Evolutionary conservation across 805 yeast species (phyloP).

Genomic region (Suhomyces sp.): DNA sequence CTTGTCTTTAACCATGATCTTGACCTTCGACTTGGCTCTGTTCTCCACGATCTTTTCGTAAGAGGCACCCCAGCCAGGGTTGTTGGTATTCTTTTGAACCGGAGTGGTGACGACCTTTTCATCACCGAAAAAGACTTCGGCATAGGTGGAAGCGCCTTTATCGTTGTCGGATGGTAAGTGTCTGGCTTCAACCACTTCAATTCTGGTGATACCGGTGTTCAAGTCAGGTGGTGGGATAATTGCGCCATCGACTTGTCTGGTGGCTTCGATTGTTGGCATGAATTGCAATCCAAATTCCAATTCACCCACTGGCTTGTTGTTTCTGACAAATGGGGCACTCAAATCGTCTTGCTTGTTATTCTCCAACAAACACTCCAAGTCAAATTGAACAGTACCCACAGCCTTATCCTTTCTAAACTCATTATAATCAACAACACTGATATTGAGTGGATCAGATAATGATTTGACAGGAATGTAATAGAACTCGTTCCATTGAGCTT

Average conservation of each 20-base stretch:
- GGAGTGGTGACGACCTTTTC: conserved; percentile 58
- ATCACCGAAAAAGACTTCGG: conserved; percentile 67
- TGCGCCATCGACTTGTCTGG: conserved; percentile 74
- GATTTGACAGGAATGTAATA: conserved; percentile 66
- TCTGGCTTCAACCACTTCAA: conserved; percentile 66
- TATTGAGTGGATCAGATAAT: conserved; percentile 76
- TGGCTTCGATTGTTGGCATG: conserved; percentile 69
- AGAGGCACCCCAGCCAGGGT: conserved; percentile 63
- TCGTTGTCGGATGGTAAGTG: conserved; percentile 46
- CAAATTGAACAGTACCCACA: conserved; percentile 74
- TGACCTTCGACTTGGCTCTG: conserved; percentile 66
- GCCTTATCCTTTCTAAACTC: conserved; percentile 75
- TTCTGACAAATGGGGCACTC: conserved; percentile 63
- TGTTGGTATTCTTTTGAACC: conserved; percentile 55
- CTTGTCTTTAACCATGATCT: conserved; percentile 61
- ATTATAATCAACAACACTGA: conserved; percentile 73
- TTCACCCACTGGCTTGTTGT: conserved; percentile 80
- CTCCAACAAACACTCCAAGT: conserved; percentile 62
- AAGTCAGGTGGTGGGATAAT: conserved; percentile 83
- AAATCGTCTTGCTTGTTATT: conserved; percentile 49
- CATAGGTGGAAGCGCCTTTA: conserved; percentile 56
- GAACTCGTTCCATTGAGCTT: conserved; percentile 85
- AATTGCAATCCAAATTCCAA: conserved; percentile 67
- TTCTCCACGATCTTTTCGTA: conserved; percentile 69
- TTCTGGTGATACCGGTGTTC: conserved; percentile 85